A percentile compares a stretch with the other conserved stretches of the same genome.
phyloP scores from a whole-genome alignment of 1,284 basidiomycete genomes.

The Sporisorium exsertum region DNA sequence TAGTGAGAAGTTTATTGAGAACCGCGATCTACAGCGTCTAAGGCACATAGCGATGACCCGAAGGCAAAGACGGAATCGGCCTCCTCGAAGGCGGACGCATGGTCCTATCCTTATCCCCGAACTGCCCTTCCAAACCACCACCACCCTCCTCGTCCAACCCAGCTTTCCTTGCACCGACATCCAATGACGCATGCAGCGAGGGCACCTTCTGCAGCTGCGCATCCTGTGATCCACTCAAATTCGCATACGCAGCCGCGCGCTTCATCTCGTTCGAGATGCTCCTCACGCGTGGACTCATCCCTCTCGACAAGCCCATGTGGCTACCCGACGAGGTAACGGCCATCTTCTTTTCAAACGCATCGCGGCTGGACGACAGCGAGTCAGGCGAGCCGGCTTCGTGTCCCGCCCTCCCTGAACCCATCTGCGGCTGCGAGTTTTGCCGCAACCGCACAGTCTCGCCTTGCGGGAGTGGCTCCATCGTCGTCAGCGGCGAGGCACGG shows the following conservation, averaged over 20 bases:
- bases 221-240: neutral
- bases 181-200: conserved; percentile 29
- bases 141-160: conserved; percentile 9
- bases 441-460: conserved; percentile 16
- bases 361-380: conserved; percentile 5
- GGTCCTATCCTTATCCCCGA: conserved; percentile 28
- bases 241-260: conserved; percentile 26
- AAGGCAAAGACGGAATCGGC: conserved; percentile 40
- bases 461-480: conserved; percentile 33
- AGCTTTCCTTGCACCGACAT: conserved; percentile 6
- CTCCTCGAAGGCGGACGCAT: conserved; percentile 44
- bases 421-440: conserved; percentile 42
- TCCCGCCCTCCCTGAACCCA: conserved; percentile 7
- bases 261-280: conserved; percentile 46
- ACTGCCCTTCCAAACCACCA: neutral
- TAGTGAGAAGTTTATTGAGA: neutral
- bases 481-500: conserved; percentile 33
- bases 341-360: conserved; percentile 15
- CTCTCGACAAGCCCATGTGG: conserved; percentile 14
- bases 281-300: conserved; percentile 26
- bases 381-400: conserved; percentile 11
- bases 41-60: conserved; percentile 28
- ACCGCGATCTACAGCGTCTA: neutral
- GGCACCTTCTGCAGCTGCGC: conserved; percentile 4
- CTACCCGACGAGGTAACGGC: neutral